These are phyloP conservation scores for Aureobasidium sp. DNA, from an alignment of 2,329 filamentous ascomycete genomes.

Conservation along the genomic window DNA sequence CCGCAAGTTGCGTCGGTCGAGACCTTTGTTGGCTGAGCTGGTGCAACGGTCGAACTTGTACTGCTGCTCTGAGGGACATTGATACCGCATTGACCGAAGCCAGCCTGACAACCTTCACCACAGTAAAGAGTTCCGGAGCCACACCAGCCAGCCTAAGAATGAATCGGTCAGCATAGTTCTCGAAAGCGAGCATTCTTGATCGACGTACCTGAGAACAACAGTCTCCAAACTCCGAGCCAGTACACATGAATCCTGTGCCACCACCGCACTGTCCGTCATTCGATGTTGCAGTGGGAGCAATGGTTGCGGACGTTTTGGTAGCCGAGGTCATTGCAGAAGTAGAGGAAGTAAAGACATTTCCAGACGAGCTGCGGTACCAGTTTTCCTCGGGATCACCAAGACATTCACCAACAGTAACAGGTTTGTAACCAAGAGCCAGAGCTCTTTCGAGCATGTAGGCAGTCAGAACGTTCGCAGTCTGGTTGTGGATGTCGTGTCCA, in stretches of 20 bases:
- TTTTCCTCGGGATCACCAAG: constrained; percentile 39
- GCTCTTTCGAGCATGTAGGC: constrained; percentile 38
- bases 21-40: background rate
- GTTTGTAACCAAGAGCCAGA: constrained; percentile 35
- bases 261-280: constrained; percentile 6
- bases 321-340: constrained; percentile 9
- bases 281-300: constrained; percentile 3
- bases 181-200: background rate
- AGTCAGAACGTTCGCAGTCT: constrained; percentile 40
- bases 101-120: constrained; percentile 27
- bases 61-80: constrained; percentile 5
- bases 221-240: constrained; percentile 14
- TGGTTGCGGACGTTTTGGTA: constrained; percentile 15
- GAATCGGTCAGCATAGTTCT: background rate
- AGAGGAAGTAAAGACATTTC: constrained; percentile 6
- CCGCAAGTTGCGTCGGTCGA: constrained; percentile 28
- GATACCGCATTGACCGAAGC: constrained; percentile 23
- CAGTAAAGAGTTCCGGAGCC: constrained; percentile 13
- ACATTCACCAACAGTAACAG: constrained; percentile 43
- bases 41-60: background rate
- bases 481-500: constrained; percentile 44
- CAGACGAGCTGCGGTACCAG: constrained; percentile 41
- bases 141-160: constrained; percentile 5
- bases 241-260: constrained; percentile 14
- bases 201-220: constrained; percentile 7